Evolutionary conservation across 495 filamentous ascomycete species (phyloP), one percentile per base, ranked within the genome.

Genomic region (Hypomontagnella monticulosa): DNA sequence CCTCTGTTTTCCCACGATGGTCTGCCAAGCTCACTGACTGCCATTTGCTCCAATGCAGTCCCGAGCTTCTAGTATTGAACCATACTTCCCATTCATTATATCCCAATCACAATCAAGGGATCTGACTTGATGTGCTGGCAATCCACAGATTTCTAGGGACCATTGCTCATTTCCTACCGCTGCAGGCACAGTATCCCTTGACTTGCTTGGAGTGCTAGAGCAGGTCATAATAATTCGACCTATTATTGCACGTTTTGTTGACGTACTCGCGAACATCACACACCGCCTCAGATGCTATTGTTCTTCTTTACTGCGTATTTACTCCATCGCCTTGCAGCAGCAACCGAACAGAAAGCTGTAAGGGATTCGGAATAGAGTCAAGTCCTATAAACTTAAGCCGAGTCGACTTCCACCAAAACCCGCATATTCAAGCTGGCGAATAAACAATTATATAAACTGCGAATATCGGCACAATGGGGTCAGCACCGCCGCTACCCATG

Each of bases 401-500:
- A 11, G 38, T 53, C 32, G 30, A 63, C 23, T 49, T 67, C 10
- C 60, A 19, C 66, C 43, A 60, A 60, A 48, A 37, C 50, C 49
- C 40, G 55, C 59, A 37, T 51, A 62, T 59, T 9, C 59, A 59
- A 55, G 10, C 65, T 68, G 65, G 65, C 65, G 65, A 63, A 68
- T 68, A 63, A 49, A 37, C 58, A 48, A 55, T 4, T 48, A 53
- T 23, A 30, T 43, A 42, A 3, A 46, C 15, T 56, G 40, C 66
- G 54, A 69, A 63, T 56, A 63, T 59, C 49, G 55, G 66, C 67
- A 75, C 14, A 27, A 84, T 83, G 81, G 78, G 75, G 63, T 79
- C 81, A 64, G 81, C 87, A 68, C 87, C 87, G 59, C 77, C 78
- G 64, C 76, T 97, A 65, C 95, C 95, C 16, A 86, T 83, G 65